phyloP scores from a whole-genome alignment of 352 stramenopile species.

The Phytophthora fragariaefolia region DNA sequence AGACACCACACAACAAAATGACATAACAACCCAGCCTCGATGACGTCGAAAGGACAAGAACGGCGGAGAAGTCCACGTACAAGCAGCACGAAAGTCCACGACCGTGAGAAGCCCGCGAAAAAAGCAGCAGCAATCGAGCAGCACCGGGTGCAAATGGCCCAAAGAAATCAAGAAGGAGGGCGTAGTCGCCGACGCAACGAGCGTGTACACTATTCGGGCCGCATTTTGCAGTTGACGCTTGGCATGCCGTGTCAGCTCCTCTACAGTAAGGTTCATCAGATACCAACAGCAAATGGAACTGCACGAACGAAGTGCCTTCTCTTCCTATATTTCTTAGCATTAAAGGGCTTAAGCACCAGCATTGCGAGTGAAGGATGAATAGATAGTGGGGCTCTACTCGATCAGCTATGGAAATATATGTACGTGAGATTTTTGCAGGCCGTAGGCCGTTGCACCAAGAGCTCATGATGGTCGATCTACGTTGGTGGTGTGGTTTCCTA shows the following conservation, averaged over 20 bases:
- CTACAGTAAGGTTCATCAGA: constrained; percentile 17
- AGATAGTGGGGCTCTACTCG: constrained; percentile 11
- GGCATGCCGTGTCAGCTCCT: constrained; percentile 5
- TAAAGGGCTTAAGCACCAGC: background rate
- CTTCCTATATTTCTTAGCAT: constrained; percentile 13
- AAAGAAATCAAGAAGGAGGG: constrained; percentile 22
- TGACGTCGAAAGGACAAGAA: constrained; percentile 36
- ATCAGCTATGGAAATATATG: constrained; percentile 33
- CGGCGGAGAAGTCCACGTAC: constrained; percentile 48
- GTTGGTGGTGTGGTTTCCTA: background rate
- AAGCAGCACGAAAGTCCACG: constrained; percentile 22
- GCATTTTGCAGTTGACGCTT: constrained; percentile 15
- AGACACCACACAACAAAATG: constrained; percentile 28
- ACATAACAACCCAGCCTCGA: constrained; percentile 29
- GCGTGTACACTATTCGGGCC: constrained; percentile 28
- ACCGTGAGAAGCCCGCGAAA: constrained; percentile 11
- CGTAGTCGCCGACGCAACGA: constrained; percentile 7
- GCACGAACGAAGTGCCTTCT: constrained; percentile 33
- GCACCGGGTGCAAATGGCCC: constrained; percentile 3
- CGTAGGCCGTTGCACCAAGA: background rate
- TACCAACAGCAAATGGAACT: constrained; percentile 20
- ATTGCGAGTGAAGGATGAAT: no score
- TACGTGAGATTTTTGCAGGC: constrained; percentile 34
- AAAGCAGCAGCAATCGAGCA: constrained; percentile 6
- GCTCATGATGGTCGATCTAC: background rate